These are phyloP conservation scores for Cercospora zeina DNA, from an alignment of 2,329 filamentous ascomycete genomes.

Conservation along the genomic window DNA sequence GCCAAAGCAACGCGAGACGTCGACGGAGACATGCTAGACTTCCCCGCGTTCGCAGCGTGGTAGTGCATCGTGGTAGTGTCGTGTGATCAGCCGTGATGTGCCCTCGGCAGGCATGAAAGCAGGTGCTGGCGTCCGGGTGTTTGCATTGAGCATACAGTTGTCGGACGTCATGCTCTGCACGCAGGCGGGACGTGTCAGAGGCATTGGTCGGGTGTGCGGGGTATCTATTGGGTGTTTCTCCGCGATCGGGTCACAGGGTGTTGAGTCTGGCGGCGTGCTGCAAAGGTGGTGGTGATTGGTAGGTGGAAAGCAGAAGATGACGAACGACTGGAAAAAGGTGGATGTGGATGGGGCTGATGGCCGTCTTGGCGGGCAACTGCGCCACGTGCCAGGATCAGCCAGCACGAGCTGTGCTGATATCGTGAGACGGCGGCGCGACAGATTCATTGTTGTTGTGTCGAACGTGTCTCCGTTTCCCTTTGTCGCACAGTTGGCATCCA, in stretches of 20 bases:
- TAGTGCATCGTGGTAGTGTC: background rate
- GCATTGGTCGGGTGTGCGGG: background rate
- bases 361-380: background rate
- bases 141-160: background rate
- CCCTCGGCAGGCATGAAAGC: background rate
- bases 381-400: slow-evolving; percentile 7
- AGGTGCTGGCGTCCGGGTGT: background rate
- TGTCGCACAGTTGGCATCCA: background rate
- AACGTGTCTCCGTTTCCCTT: background rate
- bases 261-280: background rate
- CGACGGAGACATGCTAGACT: slow-evolving; percentile 2
- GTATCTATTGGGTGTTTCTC: background rate
- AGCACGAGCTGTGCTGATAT: background rate
- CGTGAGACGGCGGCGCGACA: background rate
- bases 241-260: background rate
- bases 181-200: background rate
- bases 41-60: slow-evolving; percentile 9
- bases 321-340: background rate
- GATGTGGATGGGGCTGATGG: background rate
- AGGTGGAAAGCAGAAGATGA: background rate
- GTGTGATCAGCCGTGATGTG: slow-evolving; percentile 5
- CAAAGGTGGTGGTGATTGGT: no score
- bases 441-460: background rate
- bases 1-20: background rate
- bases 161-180: slow-evolving; percentile 2